phyloP scores from a whole-genome alignment of 331 rosid species.

The Spiraea crenata region DNA sequence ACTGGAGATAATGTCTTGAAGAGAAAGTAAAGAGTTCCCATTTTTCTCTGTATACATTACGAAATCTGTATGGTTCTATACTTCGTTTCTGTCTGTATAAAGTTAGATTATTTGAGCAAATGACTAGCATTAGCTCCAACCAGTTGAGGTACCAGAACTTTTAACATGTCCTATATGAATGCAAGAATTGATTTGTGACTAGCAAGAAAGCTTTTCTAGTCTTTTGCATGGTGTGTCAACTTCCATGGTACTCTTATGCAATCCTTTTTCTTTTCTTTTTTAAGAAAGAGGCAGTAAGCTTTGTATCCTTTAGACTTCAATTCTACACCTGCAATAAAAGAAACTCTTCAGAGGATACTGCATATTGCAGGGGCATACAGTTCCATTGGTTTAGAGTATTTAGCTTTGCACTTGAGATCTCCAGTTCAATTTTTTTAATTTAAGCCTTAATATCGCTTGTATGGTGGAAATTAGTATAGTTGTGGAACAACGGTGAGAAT shows the following conservation, averaged over 20 bases:
- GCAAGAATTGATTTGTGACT: neutral
- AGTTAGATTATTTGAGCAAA: neutral
- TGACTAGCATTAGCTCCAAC: constrained; percentile 13
- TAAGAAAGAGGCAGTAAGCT: neutral
- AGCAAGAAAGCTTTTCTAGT: neutral
- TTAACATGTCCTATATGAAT: constrained; percentile 3
- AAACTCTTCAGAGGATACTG: no score
- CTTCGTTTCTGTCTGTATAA: constrained; percentile 1
- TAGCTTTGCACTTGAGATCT: no score
- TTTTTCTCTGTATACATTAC: neutral
- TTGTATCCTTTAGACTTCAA: neutral
- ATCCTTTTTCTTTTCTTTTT: no score
- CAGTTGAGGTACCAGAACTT: neutral
- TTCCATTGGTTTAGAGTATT: no score
- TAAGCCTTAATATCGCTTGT: no score
- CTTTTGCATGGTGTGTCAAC: constrained; percentile 1
- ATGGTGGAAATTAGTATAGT: neutral
- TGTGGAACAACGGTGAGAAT: no score
- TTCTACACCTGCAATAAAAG: no score
- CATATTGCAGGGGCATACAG: no score
- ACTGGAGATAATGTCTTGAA: constrained; percentile 64
- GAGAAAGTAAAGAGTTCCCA: neutral
- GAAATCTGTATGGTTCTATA: neutral
- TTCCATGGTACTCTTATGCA: neutral
- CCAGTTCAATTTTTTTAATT: no score